Conservation (phyloP, 2,329 filamentous ascomycete species). For the Xylariales sp. region DNA sequence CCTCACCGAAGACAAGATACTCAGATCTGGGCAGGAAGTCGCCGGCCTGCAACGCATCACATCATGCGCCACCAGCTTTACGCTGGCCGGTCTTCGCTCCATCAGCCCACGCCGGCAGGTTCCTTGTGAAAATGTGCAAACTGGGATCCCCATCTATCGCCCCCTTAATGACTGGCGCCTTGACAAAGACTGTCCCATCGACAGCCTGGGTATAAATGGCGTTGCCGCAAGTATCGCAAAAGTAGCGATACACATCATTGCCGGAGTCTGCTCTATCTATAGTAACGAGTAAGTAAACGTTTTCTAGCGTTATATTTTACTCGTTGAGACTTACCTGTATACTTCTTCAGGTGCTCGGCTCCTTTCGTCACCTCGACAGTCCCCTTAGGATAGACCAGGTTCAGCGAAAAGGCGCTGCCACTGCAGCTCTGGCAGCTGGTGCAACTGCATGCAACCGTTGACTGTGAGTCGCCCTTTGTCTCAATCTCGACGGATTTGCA, state of each 20-base stretch:
- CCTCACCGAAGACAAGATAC: too few relatives aligned
- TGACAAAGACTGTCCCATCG: constrained; percentile 8
- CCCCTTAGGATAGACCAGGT: constrained; percentile 10
- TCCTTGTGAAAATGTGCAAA: constrained; percentile 3
- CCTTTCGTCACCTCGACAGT: constrained; percentile 7
- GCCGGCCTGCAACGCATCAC: too few relatives aligned
- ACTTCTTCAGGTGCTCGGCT: constrained; percentile 5
- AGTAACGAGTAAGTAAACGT: background rate
- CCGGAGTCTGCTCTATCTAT: constrained; percentile 9
- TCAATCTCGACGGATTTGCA: constrained; percentile 8
- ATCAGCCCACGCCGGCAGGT: constrained; percentile 8
- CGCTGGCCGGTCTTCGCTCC: constrained; percentile 4
- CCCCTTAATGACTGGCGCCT: constrained; percentile 7
- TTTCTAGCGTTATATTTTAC: background rate
- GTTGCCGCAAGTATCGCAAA: constrained; percentile 10
- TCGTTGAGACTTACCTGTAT: constrained; percentile 6
- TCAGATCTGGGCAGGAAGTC: too few relatives aligned
- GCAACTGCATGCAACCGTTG: constrained; percentile 10
- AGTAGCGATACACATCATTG: constrained; percentile 8
- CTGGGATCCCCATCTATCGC: constrained; percentile 3
- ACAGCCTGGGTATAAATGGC: constrained; percentile 5
- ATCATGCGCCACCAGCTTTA: too few relatives aligned
- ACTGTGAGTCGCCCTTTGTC: constrained; percentile 4
- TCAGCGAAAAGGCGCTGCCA: constrained; percentile 5
- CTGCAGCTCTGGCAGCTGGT: constrained; percentile 9